These are phyloP conservation scores for Arthrobotrys sphaeroides DNA, from an alignment of 2,329 filamentous ascomycete genomes.

Conservation along the genomic window DNA sequence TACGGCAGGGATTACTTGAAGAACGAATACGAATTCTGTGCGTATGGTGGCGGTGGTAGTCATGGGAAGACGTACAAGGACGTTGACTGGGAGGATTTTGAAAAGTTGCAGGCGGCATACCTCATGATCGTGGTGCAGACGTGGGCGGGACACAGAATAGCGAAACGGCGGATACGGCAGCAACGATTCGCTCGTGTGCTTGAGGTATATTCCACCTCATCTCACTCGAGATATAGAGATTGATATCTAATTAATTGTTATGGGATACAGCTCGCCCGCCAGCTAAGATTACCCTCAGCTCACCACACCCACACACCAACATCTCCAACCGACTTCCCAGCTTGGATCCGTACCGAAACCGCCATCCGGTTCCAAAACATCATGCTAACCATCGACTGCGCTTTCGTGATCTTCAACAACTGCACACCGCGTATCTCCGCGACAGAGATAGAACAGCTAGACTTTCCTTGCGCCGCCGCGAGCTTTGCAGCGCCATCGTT, in stretches of 20 bases:
- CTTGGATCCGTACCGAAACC: conserved; percentile 40
- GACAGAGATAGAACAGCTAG: conserved; percentile 32
- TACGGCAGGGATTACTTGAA: conserved; percentile 35
- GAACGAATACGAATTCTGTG: conserved; percentile 41
- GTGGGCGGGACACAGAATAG: conserved; percentile 40
- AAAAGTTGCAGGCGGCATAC: conserved; percentile 50
- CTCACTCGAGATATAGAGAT: background rate
- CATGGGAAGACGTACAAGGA: conserved; percentile 30
- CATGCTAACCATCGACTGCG: conserved; percentile 44
- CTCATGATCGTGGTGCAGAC: conserved; percentile 48
- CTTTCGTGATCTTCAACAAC: conserved; percentile 49
- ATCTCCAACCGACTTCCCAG: conserved; percentile 16
- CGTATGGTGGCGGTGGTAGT: background rate
- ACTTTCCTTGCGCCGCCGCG: conserved; percentile 29
- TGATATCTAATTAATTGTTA: background rate
- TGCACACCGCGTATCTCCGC: conserved; percentile 24
- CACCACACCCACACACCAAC: conserved; percentile 27
- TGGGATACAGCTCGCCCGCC: conserved; percentile 22
- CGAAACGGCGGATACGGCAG: conserved; percentile 39
- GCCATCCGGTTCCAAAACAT: conserved; percentile 43
- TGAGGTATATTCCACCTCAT: conserved; percentile 8
- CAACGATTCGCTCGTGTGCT: conserved; percentile 31
- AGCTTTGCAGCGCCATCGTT: conserved; percentile 31
- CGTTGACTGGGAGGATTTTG: conserved; percentile 46
- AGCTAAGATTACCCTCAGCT: conserved; percentile 32